These are phyloP conservation scores for Myriosclerotinia curreyana DNA, from an alignment of 2,329 filamentous ascomycete genomes.

Conservation along the genomic window DNA sequence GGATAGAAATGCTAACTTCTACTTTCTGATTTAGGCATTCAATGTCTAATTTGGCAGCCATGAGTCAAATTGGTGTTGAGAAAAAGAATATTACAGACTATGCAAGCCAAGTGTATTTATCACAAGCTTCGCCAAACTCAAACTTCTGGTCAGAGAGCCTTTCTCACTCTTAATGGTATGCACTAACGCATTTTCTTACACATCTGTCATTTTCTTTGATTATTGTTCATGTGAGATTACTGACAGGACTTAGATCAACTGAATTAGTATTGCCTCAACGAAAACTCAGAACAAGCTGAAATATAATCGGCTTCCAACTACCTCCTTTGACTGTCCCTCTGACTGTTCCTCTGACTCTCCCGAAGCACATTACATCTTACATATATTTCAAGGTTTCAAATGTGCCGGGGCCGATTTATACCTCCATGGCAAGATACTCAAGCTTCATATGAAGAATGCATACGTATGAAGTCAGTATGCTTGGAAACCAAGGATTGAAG, in stretches of 20 bases:
- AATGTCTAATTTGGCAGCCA: background rate
- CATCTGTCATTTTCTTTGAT: background rate
- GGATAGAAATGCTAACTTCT: background rate
- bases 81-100: background rate
- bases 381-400: too few species aligned
- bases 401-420: too few species aligned
- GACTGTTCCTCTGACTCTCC: too few species aligned
- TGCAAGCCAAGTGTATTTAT: background rate
- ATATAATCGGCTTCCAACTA: background rate
- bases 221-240: background rate
- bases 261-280: background rate
- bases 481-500: too few species aligned
- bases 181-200: background rate
- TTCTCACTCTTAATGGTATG: background rate
- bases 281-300: background rate
- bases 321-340: background rate
- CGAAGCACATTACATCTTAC: too few species aligned
- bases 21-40: background rate
- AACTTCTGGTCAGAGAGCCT: background rate
- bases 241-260: background rate
- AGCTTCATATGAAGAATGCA: too few species aligned
- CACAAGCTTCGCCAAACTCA: background rate
- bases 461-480: too few species aligned
- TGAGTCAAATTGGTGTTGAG: background rate
- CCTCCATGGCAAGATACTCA: too few species aligned